Evolutionary conservation across 768 basidiomycete genomes (phyloP), one percentile per base, ranked within the genome.

Genomic region (Fistulinella prunicolor): DNA sequence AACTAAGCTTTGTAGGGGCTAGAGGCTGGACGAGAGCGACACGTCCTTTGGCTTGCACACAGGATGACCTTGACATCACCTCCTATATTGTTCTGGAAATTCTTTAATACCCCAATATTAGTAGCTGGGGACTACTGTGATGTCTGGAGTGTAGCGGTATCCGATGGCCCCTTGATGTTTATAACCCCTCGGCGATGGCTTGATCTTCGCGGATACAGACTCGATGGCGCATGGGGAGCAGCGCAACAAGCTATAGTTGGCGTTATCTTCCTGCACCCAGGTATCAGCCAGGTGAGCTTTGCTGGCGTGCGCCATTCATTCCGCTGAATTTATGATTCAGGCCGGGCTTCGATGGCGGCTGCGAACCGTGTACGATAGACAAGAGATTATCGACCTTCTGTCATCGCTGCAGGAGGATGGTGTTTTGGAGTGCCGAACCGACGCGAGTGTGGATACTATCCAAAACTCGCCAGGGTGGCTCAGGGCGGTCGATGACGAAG

Each of bases 151-250:
- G 80, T 86, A 30, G 60, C 68, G 10, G 67, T 79, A 26, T 78
- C 74, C n/a, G 67, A 74, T 40, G 53, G 61, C 64, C 40, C 79
- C 68, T 8, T 61, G 73, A 68, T 62, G 38, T 68, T 78, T 54
- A 53, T 82, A 14, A 75, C 82, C 44, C 89, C 89, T 35, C 75
- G 88, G 28, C 80, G 89, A 16, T 91, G 89, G 89, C 66, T 88
- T 34, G 85, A 89, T 61, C 77, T 89, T 46, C 69, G 70, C n/a
- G 89, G 89, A 3, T 56, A 57, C 14, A 81, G 72, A 56, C 68
- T 89, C 29, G 62, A 67, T 9, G 81, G 83, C 47, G 74, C 78
- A 30, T 92, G 89, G 89, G 75, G 80, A 46, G 78, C 85, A n/a
- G 88, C 82, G 8, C 59, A 85, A 38, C 74, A 79, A 54, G 84